Percentiles rank a stretch among this genome's conserved stretches.
These are phyloP conservation scores for Parmelia sp. DNA, from an alignment of 495 filamentous ascomycete species.

Conservation along the genomic window DNA sequence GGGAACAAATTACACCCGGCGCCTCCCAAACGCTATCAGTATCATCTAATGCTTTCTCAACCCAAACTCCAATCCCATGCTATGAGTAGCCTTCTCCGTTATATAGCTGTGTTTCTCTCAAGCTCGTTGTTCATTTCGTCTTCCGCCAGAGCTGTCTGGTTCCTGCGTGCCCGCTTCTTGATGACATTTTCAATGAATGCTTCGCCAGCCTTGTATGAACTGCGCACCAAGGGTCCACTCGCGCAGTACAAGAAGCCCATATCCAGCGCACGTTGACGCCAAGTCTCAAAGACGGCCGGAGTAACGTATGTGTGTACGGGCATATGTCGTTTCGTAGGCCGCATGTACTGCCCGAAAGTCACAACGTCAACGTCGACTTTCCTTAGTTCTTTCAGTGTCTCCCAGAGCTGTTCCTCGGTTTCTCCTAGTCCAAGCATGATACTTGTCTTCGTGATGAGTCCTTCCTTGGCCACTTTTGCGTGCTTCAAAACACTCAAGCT, in stretches of 20 bases:
- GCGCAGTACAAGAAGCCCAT: slow-evolving; percentile 97
- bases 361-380: slow-evolving; percentile 82
- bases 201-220: slow-evolving; percentile 95
- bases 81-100: not conserved
- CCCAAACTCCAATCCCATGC: not conserved
- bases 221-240: slow-evolving; percentile 84
- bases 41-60: not conserved
- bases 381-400: slow-evolving; percentile 72
- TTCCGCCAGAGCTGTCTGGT: slow-evolving; percentile 18
- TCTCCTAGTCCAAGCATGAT: slow-evolving; percentile 96
- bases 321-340: slow-evolving; percentile 95
- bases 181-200: slow-evolving; percentile 98
- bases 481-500: slow-evolving; percentile 72
- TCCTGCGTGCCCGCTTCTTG: slow-evolving; percentile 57
- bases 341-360: slow-evolving; percentile 99
- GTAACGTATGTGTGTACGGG: slow-evolving; percentile 91
- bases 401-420: slow-evolving; percentile 80
- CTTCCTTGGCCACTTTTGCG: slow-evolving; percentile 67
- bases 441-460: slow-evolving; percentile 91
- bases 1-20: not conserved
- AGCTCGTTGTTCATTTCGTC: not conserved
- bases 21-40: not conserved
- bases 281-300: slow-evolving; percentile 81
- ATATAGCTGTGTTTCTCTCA: not conserved
- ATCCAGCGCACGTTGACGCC: slow-evolving; percentile 83